Base-by-base conservation (phyloP, 208 protist species). In the Novymonas esmeraldas region DNA sequence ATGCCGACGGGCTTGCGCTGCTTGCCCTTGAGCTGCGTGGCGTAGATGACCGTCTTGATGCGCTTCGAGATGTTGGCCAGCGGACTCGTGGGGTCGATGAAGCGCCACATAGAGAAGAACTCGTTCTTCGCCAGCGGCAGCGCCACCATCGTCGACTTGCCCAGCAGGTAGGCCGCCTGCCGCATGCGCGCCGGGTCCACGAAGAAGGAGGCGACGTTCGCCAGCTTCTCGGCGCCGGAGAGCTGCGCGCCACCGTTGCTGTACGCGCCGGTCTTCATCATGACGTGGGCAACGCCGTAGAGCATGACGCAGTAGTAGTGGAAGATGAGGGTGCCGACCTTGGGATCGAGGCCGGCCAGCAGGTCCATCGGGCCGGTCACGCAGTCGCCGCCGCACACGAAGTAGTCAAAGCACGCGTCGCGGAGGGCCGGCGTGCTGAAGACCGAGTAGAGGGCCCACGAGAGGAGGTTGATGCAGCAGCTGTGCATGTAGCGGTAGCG, bases 391-490 rank as follows among this genome's bases (percentile, higher is more conserved):
- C 95, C 95, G 44, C 70, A 62, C 50, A 81, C 44, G 64, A 98
- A 94, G 82, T 98, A 98, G 73, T 95, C 91, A 44, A 98, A 85
- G 81, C 93, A 96, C 16, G 92, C 89, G 55, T 93, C 68, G 22
- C 92, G 81, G 22, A 98, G 79, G 14, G 76, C 55, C 3, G 69
- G 65, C 34, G 62, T 71, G 73, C 77, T 78, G 66, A 98, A 97
- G 22, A 98, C 93, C 29, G 52, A 67, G 70, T 97, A 97, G 20
- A 98, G 81, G 18, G 92, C 93, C 84, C 92, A 95, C 0, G 93
- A 95, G 10, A 98, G 85, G 28, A 96, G 79, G 76, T 98, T 98
- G 63, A 98, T 94, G 64, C 85, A 93, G 76, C 85, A 83, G 70
- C 81, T 90, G 78, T 97, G 73, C 34, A 63, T 50, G 71, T 85